These are phyloP conservation scores for Ascoidea tarda DNA, from an alignment of 805 yeast species.

Conservation along the genomic window DNA sequence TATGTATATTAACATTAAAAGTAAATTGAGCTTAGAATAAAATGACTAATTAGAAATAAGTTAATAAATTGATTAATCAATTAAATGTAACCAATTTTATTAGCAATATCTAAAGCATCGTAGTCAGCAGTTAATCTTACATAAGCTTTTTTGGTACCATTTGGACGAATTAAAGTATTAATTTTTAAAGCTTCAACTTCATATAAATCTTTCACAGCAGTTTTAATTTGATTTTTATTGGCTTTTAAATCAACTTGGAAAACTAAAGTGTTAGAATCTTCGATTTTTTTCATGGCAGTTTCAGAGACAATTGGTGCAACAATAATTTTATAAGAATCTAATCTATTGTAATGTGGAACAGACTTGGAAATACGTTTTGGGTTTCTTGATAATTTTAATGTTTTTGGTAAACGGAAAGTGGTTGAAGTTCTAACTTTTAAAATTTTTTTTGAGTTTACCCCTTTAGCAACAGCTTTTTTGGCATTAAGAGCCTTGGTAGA, in stretches of 20 bases:
- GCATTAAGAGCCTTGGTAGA: slow-evolving; percentile 81
- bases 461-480: slow-evolving; percentile 97
- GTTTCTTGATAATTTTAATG: slow-evolving; percentile 82
- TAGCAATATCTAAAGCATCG: slow-evolving; percentile 99
- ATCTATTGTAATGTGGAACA: slow-evolving; percentile 95
- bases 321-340: slow-evolving; percentile 90
- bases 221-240: slow-evolving; percentile 97
- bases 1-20: too few relatives aligned
- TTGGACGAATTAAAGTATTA: slow-evolving; percentile 96
- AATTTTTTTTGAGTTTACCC: slow-evolving; percentile 84
- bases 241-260: slow-evolving; percentile 96
- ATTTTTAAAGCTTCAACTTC: slow-evolving; percentile 88
- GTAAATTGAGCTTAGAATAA: background rate
- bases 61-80: slow-evolving; percentile 9
- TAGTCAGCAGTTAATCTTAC: slow-evolving; percentile 97
- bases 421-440: slow-evolving; percentile 89
- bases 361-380: slow-evolving; percentile 94
- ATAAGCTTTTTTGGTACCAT: slow-evolving; percentile 99
- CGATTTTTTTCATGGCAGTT: slow-evolving; percentile 99
- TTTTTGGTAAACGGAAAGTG: slow-evolving; percentile 96
- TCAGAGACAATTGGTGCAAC: slow-evolving; percentile 94
- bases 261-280: slow-evolving; percentile 97
- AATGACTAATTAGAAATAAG: too few relatives aligned
- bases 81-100: slow-evolving; percentile 99
- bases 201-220: slow-evolving; percentile 96